A percentile compares a stretch with the other conserved stretches of the same genome.
These are phyloP conservation scores for Pelargonium citronellum DNA, from an alignment of 441 rosid species.

Conservation along the genomic window DNA sequence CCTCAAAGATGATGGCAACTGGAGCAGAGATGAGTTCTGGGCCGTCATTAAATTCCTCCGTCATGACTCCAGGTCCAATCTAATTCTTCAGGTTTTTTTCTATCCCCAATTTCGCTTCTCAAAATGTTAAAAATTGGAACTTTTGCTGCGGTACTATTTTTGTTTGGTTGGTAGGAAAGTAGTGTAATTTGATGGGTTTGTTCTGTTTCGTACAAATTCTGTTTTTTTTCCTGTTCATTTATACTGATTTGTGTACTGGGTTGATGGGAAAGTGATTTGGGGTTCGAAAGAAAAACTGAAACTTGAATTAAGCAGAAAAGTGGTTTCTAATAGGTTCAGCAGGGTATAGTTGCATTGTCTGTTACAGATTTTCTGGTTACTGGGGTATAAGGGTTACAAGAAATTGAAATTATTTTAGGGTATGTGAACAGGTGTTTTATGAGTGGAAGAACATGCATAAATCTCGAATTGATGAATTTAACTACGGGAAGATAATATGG, in stretches of 20 bases:
- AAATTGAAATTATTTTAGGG: constrained; percentile 10
- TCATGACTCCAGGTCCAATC: constrained; percentile 34
- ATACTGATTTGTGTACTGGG: too few species aligned
- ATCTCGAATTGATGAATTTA: constrained; percentile 41
- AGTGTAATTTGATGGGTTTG: too few species aligned
- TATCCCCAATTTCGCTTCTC: not conserved
- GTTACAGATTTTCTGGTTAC: too few species aligned
- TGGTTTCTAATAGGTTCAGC: too few species aligned
- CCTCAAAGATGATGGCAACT: constrained; percentile 59
- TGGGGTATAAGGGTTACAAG: not conserved
- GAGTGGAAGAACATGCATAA: constrained; percentile 49
- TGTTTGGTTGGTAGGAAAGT: not conserved
- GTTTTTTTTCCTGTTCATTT: too few species aligned
- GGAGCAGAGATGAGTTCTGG: constrained; percentile 61
- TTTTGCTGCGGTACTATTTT: not conserved
- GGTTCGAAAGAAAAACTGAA: too few species aligned
- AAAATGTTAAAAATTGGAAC: not conserved
- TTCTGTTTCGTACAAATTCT: too few species aligned
- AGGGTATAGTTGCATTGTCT: too few species aligned
- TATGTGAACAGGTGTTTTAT: constrained; percentile 48
- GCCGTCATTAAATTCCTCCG: constrained; percentile 47
- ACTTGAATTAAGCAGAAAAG: too few species aligned
- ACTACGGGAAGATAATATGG: constrained; percentile 51
- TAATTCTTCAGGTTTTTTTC: constrained; percentile 47
- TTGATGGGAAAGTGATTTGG: too few species aligned